Conservation (phyloP, 306 rosid species). For the Cucurbita argyrosperma region DNA sequence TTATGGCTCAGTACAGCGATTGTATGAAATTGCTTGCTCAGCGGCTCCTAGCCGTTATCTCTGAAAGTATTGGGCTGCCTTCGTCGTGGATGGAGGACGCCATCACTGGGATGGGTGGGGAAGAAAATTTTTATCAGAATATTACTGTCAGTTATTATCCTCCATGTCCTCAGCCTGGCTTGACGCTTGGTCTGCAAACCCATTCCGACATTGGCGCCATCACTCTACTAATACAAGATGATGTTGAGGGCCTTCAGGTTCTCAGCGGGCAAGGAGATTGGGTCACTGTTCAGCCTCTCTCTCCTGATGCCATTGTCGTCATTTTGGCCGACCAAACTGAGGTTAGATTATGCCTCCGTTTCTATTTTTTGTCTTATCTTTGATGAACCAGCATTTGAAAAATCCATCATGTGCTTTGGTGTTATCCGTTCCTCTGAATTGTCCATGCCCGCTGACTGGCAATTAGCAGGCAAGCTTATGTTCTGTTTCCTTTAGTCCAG, state of each 20-base stretch:
- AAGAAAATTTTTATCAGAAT: conserved; percentile 61
- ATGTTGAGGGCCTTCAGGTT: conserved; percentile 77
- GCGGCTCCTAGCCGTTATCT: conserved; percentile 42
- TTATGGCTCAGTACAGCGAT: conserved; percentile 33
- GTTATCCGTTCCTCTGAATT: no score
- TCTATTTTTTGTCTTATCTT: neutral
- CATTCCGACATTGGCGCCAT: conserved; percentile 82
- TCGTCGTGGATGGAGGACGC: conserved; percentile 45
- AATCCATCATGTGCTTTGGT: no score
- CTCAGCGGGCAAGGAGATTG: conserved; percentile 33
- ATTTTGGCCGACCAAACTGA: conserved; percentile 77
- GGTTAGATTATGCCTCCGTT: conserved; percentile 45
- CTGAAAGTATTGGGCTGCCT: conserved; percentile 56
- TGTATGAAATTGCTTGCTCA: conserved; percentile 40
- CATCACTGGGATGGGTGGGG: conserved; percentile 14
- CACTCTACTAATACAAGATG: conserved; percentile 70
- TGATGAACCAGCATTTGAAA: no score
- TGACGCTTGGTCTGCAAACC: conserved; percentile 74
- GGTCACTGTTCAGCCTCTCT: conserved; percentile 49
- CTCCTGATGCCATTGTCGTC: conserved; percentile 58
- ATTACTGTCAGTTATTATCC: conserved; percentile 83
- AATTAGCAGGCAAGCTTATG: no score
- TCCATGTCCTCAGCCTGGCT: conserved; percentile 74
- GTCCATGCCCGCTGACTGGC: no score
- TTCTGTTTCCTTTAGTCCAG: no score